A percentile compares a stretch with the other conserved stretches of the same genome.
Conservation (phyloP, 441 rosid species). For the Pelargonium australe region DNA sequence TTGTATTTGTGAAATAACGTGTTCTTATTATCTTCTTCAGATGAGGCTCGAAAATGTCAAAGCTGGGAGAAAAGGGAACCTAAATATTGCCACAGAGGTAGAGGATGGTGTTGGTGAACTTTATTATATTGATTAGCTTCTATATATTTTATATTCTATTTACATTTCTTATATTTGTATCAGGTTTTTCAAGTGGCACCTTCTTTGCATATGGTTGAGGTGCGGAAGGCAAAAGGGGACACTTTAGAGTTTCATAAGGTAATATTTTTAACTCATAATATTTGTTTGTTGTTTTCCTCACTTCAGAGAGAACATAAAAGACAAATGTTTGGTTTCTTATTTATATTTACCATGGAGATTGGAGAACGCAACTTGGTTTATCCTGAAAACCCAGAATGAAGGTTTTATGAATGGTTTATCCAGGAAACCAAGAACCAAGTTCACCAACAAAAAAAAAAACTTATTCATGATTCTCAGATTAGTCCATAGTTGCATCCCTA, state of each 20-base stretch:
- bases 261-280: constrained; percentile 2
- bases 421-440: background rate
- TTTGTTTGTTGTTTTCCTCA: background rate
- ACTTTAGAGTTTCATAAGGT: constrained; percentile 94
- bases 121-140: background rate
- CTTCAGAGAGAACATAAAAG: background rate
- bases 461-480: background rate
- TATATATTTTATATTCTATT: background rate
- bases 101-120: background rate
- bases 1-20: background rate
- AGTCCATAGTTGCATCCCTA: background rate
- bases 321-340: background rate
- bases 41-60: constrained; percentile 81
- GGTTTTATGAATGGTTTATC: background rate
- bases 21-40: constrained; percentile 32
- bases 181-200: constrained; percentile 95
- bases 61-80: constrained; percentile 94
- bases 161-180: constrained; percentile 10
- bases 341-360: background rate
- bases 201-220: constrained; percentile 86
- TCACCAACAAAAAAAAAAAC: background rate
- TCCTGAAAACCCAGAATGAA: background rate
- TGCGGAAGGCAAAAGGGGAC: constrained; percentile 91
- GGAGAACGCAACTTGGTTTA: background rate
- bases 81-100: constrained; percentile 86